These are phyloP conservation scores for Trifolium dubium DNA, from an alignment of 306 rosid genomes.

Conservation along the genomic window DNA sequence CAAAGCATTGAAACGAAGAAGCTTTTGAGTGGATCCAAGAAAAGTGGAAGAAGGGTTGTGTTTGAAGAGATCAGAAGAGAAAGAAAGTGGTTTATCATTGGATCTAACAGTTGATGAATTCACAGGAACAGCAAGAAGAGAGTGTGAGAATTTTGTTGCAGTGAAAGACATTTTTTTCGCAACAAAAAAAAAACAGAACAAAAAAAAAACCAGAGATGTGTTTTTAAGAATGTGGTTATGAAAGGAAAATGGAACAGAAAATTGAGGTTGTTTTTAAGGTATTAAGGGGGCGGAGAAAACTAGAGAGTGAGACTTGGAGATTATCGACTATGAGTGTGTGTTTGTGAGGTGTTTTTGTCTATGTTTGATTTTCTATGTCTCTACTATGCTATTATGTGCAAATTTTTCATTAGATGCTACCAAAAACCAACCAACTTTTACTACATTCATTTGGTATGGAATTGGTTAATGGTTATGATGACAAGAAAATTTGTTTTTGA, in stretches of 20 bases:
- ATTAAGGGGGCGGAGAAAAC: constrained; percentile 68
- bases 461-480: not conserved
- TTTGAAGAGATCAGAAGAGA: constrained; percentile 49
- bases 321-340: constrained; percentile 52
- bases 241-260: constrained; percentile 27
- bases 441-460: not conserved
- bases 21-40: constrained; percentile 69
- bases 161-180: constrained; percentile 66
- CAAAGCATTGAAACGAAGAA: constrained; percentile 59
- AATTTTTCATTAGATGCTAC: constrained; percentile 23
- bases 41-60: constrained; percentile 61
- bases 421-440: constrained; percentile 53
- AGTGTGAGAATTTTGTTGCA: constrained; percentile 60
- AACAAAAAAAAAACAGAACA: not conserved
- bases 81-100: constrained; percentile 62
- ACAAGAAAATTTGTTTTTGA: not conserved
- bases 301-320: constrained; percentile 60
- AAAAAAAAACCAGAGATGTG: not conserved
- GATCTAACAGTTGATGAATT: constrained; percentile 67
- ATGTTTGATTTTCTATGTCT: not conserved
- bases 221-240: constrained; percentile 11
- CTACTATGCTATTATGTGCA: constrained; percentile 13
- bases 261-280: constrained; percentile 17
- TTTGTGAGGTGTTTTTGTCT: constrained; percentile 29
- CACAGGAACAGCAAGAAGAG: constrained; percentile 55